These are phyloP conservation scores for Triticum timopheevii DNA, from an alignment of 176 grass and related monocot species.

Conservation along the genomic window DNA sequence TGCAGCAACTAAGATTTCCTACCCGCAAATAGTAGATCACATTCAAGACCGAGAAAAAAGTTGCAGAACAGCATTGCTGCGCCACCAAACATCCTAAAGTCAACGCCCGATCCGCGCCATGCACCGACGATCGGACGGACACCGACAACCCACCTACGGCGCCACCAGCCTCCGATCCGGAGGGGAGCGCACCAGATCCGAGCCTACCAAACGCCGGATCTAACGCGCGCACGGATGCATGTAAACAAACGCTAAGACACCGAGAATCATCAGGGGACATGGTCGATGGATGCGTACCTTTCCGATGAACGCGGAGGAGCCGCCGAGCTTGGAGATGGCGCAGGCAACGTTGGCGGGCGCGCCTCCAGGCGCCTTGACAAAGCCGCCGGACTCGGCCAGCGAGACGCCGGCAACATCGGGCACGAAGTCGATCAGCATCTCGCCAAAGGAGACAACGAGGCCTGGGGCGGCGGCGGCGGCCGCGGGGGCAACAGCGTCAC, in stretches of 20 bases:
- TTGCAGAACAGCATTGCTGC: too few species aligned
- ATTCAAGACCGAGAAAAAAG: neutral
- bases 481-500: slow-evolving; percentile 2
- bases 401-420: slow-evolving; percentile 73
- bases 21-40: neutral
- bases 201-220: neutral
- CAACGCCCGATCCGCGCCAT: neutral
- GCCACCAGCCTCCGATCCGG: neutral
- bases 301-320: slow-evolving; percentile 74
- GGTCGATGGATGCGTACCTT: slow-evolving; percentile 39
- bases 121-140: neutral
- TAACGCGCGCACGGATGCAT: neutral
- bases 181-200: neutral
- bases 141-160: neutral
- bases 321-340: slow-evolving; percentile 77
- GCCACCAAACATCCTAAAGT: neutral
- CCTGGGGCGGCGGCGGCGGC: neutral
- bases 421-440: slow-evolving; percentile 96
- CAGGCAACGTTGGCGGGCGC: slow-evolving; percentile 88
- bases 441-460: slow-evolving; percentile 77
- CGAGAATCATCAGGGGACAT: neutral
- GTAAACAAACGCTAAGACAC: neutral
- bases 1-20: neutral
- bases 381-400: slow-evolving; percentile 75
- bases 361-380: slow-evolving; percentile 83